phyloP scores from a whole-genome alignment of 768 basidiomycete genomes.

The Pleurotus giganteus region DNA sequence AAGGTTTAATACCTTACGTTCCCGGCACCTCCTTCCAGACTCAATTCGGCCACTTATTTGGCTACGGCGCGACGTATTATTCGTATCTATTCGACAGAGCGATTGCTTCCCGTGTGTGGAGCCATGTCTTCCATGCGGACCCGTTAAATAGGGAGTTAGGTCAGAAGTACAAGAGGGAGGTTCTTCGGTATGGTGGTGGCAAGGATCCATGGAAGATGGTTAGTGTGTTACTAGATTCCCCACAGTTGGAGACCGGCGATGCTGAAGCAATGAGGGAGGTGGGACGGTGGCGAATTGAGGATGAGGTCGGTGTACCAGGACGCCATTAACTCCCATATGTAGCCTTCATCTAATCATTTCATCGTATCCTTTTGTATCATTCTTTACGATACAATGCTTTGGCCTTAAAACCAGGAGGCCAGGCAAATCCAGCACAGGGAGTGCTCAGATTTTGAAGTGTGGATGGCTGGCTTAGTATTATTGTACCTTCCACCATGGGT shows the following conservation, averaged over 20 bases:
- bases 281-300: slow-evolving; percentile 84
- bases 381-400: too few species aligned
- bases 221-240: slow-evolving; percentile 59
- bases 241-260: slow-evolving; percentile 70
- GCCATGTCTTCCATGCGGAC: slow-evolving; percentile 62
- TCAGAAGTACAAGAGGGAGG: slow-evolving; percentile 74
- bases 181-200: slow-evolving; percentile 83
- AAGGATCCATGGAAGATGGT: slow-evolving; percentile 96
- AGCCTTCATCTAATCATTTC: neutral
- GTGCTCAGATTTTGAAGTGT: too few species aligned
- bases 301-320: slow-evolving; percentile 59
- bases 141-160: slow-evolving; percentile 74
- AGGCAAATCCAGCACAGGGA: too few species aligned
- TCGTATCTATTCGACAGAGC: slow-evolving; percentile 96
- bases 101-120: slow-evolving; percentile 92
- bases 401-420: too few species aligned
- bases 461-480: too few species aligned
- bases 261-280: slow-evolving; percentile 85
- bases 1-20: slow-evolving; percentile 83
- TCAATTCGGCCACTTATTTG: slow-evolving; percentile 92
- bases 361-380: too few species aligned
- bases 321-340: slow-evolving; percentile 43
- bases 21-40: slow-evolving; percentile 90
- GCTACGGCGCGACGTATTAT: slow-evolving; percentile 98
- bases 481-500: too few species aligned